A percentile compares a stretch with the other conserved stretches of the same genome.
Evolutionary conservation across 768 basidiomycete genomes (phyloP).

Genomic region (Pleurotus tuoliensis): DNA sequence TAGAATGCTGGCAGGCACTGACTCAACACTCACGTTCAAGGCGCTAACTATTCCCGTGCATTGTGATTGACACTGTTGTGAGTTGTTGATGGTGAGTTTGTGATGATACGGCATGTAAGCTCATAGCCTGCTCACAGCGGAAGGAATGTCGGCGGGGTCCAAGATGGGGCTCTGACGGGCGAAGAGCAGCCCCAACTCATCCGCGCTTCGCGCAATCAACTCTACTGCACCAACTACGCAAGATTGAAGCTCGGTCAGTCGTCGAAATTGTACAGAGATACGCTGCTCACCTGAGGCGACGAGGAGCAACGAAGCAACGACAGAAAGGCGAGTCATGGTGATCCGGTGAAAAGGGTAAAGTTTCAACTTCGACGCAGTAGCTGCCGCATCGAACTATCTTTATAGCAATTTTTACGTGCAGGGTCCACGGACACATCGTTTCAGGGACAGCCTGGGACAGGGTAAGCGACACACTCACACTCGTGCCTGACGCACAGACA

Average conservation of each 20-base stretch:
- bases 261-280: too few relatives aligned
- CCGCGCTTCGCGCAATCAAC: background rate
- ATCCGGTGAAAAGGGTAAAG: background rate
- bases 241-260: background rate
- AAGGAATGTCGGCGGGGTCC: background rate
- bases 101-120: too few relatives aligned
- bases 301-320: background rate
- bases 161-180: background rate
- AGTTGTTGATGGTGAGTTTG: background rate
- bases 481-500: too few relatives aligned
- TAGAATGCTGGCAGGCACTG: background rate
- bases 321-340: background rate
- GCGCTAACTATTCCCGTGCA: background rate
- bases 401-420: background rate
- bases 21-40: background rate
- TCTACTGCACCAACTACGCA: background rate
- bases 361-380: background rate
- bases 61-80: background rate
- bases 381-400: too few relatives aligned
- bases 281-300: background rate
- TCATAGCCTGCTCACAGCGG: background rate
- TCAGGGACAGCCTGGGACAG: too few relatives aligned
- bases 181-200: background rate
- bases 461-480: too few relatives aligned
- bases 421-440: background rate